A percentile compares a stretch with the other conserved stretches of the same genome.
Evolutionary conservation across 179 eudicot genomes (phyloP).

Genomic region (Drosera spatulata): DNA sequence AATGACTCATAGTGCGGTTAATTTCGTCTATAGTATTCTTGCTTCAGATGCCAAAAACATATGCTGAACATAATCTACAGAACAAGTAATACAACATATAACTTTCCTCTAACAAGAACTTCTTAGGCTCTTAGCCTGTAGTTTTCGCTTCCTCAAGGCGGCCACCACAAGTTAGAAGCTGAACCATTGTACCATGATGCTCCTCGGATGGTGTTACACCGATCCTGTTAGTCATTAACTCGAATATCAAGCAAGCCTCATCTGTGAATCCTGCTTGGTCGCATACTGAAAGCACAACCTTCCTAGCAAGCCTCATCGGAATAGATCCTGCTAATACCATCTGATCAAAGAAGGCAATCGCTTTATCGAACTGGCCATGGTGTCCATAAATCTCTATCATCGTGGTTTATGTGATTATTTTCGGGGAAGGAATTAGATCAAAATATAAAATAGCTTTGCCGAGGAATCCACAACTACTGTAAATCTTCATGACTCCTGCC

Average conservation of each 20-base stretch:
- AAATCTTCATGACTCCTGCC: slow-evolving; percentile 49
- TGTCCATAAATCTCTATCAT: slow-evolving; percentile 59
- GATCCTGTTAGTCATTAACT: slow-evolving; percentile 37
- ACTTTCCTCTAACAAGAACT: too few relatives aligned
- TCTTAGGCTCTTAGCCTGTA: slow-evolving; percentile 15
- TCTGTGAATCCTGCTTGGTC: slow-evolving; percentile 59
- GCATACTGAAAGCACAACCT: slow-evolving; percentile 41
- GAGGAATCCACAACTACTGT: slow-evolving; percentile 50
- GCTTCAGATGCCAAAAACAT: too few relatives aligned
- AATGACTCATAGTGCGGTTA: too few relatives aligned
- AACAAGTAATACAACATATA: too few relatives aligned
- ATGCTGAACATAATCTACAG: too few relatives aligned
- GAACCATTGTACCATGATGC: slow-evolving; percentile 42
- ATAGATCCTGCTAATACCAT: slow-evolving; percentile 32
- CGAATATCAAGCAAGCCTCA: slow-evolving; percentile 46
- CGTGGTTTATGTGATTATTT: slow-evolving; percentile 50
- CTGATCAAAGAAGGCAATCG: slow-evolving; percentile 35
- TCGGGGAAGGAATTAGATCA: slow-evolving; percentile 34
- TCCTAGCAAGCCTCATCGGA: slow-evolving; percentile 52
- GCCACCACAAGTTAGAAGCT: slow-evolving; percentile 42
- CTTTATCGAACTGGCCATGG: slow-evolving; percentile 25
- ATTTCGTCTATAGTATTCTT: too few relatives aligned
- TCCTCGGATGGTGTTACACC: slow-evolving; percentile 32
- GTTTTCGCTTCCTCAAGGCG: slow-evolving; percentile 44
- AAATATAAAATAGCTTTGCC: slow-evolving; percentile 47